Evolutionary conservation across 768 basidiomycete species (phyloP).

Genomic region (Lactarius indigo): DNA sequence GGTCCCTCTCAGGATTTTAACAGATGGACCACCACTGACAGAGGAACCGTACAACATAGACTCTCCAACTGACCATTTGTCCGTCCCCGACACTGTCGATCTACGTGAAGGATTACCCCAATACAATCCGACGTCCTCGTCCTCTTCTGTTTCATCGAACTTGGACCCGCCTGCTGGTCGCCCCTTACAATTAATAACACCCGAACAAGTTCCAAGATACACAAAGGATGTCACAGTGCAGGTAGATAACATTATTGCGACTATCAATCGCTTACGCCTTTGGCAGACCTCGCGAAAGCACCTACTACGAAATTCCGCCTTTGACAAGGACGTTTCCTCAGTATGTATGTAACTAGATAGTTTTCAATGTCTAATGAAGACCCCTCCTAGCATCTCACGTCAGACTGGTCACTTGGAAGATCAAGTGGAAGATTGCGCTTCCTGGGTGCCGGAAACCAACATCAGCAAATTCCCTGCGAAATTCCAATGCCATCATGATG

Average conservation of each 20-base stretch:
- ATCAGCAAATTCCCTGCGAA: too few relatives aligned
- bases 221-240: slow-evolving; percentile 4
- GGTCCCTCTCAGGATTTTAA: neutral
- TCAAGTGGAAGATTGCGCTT: neutral
- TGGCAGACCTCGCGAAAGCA: slow-evolving; percentile 7
- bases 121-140: neutral
- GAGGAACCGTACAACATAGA: neutral
- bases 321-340: slow-evolving; percentile 8
- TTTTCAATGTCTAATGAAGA: neutral
- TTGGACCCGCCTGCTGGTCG: slow-evolving; percentile 1
- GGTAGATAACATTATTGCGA: neutral
- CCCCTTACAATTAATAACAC: neutral
- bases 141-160: neutral
- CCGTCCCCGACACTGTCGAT: neutral
- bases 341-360: neutral
- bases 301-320: neutral
- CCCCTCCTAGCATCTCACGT: neutral
- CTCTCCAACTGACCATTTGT: neutral
- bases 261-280: neutral
- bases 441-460: slow-evolving; percentile 45
- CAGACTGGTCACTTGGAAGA: neutral
- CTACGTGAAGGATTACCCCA: neutral
- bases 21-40: neutral
- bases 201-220: slow-evolving; percentile 20
- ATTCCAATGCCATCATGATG: too few relatives aligned